Base-by-base conservation (phyloP, 225 moss, liverwort and hornwort genomes). In the Sphagnum tenellum region DNA sequence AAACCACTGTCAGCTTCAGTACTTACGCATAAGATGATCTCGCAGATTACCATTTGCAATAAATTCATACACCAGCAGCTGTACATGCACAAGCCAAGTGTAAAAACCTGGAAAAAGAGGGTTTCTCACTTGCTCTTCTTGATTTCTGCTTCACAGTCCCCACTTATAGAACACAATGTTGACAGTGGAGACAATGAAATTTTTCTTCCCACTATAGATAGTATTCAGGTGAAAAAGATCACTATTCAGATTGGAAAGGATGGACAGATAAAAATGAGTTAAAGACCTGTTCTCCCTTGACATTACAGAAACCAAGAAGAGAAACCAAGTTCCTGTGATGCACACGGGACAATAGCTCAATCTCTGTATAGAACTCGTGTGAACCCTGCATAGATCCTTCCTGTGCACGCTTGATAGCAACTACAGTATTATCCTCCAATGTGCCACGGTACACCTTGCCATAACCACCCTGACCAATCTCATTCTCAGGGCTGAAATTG, bases 51-150 rank as follows among this genome's bases (percentile, higher is more conserved):
- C 90, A 50, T 84, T 88, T 46, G 78, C 4, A 78, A 94, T 89
- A 58, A 67, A 92, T 67, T 92, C 89, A 58, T 89, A 89, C 53
- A 92, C 72, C 50, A 92, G 79, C 83, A 92, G 88, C 78, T 92
- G 82, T 62, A 76, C 69, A 55, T 45, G 12, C 55, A 69, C 52
- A 49, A 13, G 5, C 78, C 82, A 4, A 58, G 6, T 58, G 14
- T 44, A 58, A 53, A 13, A 7, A 58, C 12, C 14, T 58, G 7
- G 4, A 12, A 58, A 44, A 58, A 11, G 58, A 58, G 44, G 58
- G 29, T 29, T 29, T 29, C 29, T 29, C 29, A 29, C 29, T 29
- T 29, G 29, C 29, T 29, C 29, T 29, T 29, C 29, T 29, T 29
- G 29, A 0, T 29, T 29, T 29, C 29, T 29, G 29, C 29, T 29